Conservation (phyloP, 164 flowering plant species). For the Stephania cephalantha region DNA sequence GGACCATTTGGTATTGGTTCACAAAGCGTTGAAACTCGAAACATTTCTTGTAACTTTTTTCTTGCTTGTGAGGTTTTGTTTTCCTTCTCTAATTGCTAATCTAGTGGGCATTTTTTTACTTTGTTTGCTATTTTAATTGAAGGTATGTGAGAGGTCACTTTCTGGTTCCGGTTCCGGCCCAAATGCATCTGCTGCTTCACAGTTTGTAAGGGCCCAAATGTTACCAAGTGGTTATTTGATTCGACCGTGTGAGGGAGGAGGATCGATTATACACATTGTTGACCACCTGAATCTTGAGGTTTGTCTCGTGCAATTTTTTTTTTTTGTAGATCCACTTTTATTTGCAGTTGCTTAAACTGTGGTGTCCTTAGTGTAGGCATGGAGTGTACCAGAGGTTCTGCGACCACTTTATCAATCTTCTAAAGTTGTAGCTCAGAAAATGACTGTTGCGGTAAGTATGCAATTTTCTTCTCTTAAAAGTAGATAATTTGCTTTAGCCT, state of each 20-base stretch:
- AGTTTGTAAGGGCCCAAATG: conserved; percentile 83
- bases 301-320: neutral
- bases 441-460: conserved; percentile 80
- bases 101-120: neutral
- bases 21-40: neutral
- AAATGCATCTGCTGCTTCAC: conserved; percentile 55
- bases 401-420: conserved; percentile 92
- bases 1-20: no score
- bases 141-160: conserved; percentile 94
- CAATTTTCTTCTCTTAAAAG: conserved; percentile 1
- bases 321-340: neutral
- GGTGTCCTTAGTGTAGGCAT: conserved; percentile 41
- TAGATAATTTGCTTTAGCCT: neutral
- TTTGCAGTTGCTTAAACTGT: conserved; percentile 1
- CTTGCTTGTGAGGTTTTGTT: neutral
- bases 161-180: conserved; percentile 84
- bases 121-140: conserved; percentile 9
- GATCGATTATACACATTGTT: conserved; percentile 86
- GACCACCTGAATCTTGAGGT: conserved; percentile 95
- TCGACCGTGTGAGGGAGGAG: conserved; percentile 93
- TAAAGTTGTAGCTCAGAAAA: conserved; percentile 77
- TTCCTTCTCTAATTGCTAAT: neutral
- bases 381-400: conserved; percentile 87
- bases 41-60: neutral
- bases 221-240: conserved; percentile 91